These are phyloP conservation scores for Globisporangium sylvaticum DNA, from an alignment of 352 stramenopile genomes.

Conservation along the genomic window DNA sequence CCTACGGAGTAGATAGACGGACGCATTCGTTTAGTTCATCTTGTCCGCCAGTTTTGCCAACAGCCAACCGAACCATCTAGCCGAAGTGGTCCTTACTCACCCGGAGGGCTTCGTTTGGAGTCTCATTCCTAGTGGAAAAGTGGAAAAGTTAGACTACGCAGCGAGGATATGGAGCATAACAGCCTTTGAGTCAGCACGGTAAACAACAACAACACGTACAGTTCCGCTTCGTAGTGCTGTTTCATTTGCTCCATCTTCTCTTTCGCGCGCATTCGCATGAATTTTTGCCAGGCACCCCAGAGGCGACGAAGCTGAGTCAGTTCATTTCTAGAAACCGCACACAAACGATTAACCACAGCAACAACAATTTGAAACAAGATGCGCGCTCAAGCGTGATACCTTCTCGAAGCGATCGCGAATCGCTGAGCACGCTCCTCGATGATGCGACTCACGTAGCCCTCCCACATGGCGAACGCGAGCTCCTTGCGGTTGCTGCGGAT, in stretches of 20 bases:
- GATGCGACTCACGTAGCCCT: slow-evolving; percentile 42
- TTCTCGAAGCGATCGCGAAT: slow-evolving; percentile 46
- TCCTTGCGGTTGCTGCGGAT: slow-evolving; percentile 36
- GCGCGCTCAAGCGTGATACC: slow-evolving; percentile 15
- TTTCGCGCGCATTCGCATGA: slow-evolving; percentile 44
- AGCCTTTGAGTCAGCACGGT: no score
- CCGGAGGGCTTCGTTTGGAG: slow-evolving; percentile 38
- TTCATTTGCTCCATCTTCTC: slow-evolving; percentile 55
- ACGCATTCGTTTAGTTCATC: not conserved
- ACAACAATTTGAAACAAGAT: not conserved
- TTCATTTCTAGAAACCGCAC: slow-evolving; percentile 34
- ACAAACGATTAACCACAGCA: not conserved
- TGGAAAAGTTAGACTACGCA: not conserved
- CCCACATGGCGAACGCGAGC: slow-evolving; percentile 56
- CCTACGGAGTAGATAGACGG: slow-evolving; percentile 15
- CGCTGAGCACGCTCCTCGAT: slow-evolving; percentile 60
- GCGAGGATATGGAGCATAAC: not conserved
- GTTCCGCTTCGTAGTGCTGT: slow-evolving; percentile 38
- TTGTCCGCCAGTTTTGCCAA: no score
- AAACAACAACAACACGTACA: not conserved
- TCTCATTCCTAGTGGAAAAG: slow-evolving; percentile 28
- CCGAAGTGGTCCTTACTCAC: not conserved
- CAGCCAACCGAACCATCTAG: not conserved
- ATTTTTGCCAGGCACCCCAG: slow-evolving; percentile 49
- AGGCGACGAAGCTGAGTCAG: slow-evolving; percentile 34